These are phyloP conservation scores for Blastobotrys illinoisensis DNA, from an alignment of 1,139 yeast genomes.

Conservation along the genomic window DNA sequence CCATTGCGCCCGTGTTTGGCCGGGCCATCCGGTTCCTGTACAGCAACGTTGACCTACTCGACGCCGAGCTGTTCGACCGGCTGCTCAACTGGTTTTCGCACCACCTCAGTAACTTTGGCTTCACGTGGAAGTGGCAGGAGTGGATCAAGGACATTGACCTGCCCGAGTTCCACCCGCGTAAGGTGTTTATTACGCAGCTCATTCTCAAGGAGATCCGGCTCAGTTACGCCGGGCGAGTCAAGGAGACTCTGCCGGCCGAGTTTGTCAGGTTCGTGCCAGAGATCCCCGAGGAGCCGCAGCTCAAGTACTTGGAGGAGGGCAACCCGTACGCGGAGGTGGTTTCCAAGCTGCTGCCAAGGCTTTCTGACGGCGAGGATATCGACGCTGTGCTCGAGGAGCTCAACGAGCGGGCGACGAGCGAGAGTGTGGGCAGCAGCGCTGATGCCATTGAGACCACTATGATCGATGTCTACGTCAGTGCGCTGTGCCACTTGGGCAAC, in stretches of 20 bases:
- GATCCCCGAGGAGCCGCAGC: constrained; percentile 44
- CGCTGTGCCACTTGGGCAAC: constrained; percentile 77
- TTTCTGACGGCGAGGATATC: constrained; percentile 23
- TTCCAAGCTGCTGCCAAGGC: constrained; percentile 27
- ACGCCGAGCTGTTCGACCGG: constrained; percentile 67
- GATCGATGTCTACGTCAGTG: constrained; percentile 60
- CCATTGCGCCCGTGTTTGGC: constrained; percentile 93
- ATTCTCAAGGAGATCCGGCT: constrained; percentile 80
- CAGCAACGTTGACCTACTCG: constrained; percentile 59
- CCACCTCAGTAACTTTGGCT: constrained; percentile 89
- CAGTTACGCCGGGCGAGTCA: constrained; percentile 63
- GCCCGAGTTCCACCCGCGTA: constrained; percentile 60
- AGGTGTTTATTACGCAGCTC: constrained; percentile 68
- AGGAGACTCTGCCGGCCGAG: constrained; percentile 71
- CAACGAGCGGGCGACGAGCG: constrained; percentile 26
- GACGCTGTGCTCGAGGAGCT: constrained; percentile 32
- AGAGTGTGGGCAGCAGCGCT: constrained; percentile 26
- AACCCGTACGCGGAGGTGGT: constrained; percentile 38
- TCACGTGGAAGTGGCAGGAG: constrained; percentile 98
- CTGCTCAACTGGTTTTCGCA: constrained; percentile 90
- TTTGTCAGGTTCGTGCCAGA: constrained; percentile 52
- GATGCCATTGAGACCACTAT: constrained; percentile 44
- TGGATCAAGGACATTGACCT: constrained; percentile 47
- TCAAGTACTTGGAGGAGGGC: constrained; percentile 33
- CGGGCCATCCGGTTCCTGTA: constrained; percentile 86